These are phyloP conservation scores for Didymella arachidicola DNA, from an alignment of 2,329 filamentous ascomycete species.

Conservation along the genomic window DNA sequence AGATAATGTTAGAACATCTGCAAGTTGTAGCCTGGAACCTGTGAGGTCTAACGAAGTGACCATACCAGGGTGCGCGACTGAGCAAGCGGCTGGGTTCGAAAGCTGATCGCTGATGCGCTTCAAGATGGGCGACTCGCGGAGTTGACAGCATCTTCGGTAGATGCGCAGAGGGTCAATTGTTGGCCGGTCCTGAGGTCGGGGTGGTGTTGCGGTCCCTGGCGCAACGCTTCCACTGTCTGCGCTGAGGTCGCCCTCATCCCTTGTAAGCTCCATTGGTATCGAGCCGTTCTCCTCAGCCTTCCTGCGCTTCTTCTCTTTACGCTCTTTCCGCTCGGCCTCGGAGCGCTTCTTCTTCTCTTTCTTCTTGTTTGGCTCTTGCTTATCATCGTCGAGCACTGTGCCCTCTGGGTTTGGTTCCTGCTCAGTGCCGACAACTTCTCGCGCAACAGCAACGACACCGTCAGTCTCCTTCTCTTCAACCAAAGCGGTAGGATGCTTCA, in stretches of 20 bases:
- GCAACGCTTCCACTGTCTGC: constrained; percentile 30
- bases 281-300: constrained; percentile 87
- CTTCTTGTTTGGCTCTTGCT: constrained; percentile 67
- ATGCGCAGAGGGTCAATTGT: constrained; percentile 92
- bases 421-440: constrained; percentile 53
- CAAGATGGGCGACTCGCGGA: constrained; percentile 89
- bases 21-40: constrained; percentile 81
- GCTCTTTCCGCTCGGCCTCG: constrained; percentile 89
- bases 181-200: constrained; percentile 70
- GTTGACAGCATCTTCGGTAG: constrained; percentile 91
- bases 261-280: constrained; percentile 81
- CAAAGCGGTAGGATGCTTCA: constrained; percentile 70
- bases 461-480: constrained; percentile 65
- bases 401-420: constrained; percentile 53
- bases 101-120: constrained; percentile 93
- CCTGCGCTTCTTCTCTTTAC: constrained; percentile 86
- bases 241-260: constrained; percentile 63
- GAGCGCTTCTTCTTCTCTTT: constrained; percentile 97
- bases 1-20: constrained; percentile 85
- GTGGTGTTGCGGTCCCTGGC: constrained; percentile 41
- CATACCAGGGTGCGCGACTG: constrained; percentile 71
- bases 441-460: constrained; percentile 44
- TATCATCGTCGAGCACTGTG: constrained; percentile 43
- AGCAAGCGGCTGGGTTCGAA: constrained; percentile 70
- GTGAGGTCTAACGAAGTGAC: constrained; percentile 85